phyloP scores from a whole-genome alignment of 2,329 filamentous ascomycete genomes.

The Penicillium sp. region DNA sequence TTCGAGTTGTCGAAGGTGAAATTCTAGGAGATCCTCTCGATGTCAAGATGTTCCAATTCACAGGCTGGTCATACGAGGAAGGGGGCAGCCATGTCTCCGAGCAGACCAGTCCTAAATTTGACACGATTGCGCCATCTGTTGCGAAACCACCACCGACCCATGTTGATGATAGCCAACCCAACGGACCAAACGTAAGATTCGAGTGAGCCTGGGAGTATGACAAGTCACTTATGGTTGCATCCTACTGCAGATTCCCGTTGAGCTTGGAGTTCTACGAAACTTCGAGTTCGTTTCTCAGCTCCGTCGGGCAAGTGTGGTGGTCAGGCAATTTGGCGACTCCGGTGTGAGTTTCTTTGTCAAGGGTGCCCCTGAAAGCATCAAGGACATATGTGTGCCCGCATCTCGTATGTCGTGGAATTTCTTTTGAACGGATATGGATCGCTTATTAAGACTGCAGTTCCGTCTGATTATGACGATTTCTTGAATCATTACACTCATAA shows the following conservation, averaged over 20 bases:
- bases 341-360: constrained; percentile 91
- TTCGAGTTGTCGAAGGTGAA: constrained; percentile 81
- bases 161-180: constrained; percentile 45
- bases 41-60: constrained; percentile 98
- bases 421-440: not conserved
- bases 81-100: constrained; percentile 64
- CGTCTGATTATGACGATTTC: constrained; percentile 83
- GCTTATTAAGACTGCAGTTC: constrained; percentile 53
- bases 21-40: constrained; percentile 91
- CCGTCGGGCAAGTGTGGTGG: constrained; percentile 86
- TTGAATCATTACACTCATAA: constrained; percentile 89
- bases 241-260: constrained; percentile 53
- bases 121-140: constrained; percentile 72
- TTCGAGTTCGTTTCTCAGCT: constrained; percentile 96
- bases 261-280: constrained; percentile 83
- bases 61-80: constrained; percentile 87
- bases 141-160: constrained; percentile 69
- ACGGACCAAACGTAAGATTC: constrained; percentile 22
- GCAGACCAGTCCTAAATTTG: constrained; percentile 69
- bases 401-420: constrained; percentile 58
- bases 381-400: constrained; percentile 80
- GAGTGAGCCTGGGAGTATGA: not conserved
- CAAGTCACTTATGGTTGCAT: constrained; percentile 3
- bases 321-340: constrained; percentile 79
- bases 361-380: constrained; percentile 94